Base-by-base conservation (phyloP, 495 filamentous ascomycete species). In the Pyrenula massariospora region DNA sequence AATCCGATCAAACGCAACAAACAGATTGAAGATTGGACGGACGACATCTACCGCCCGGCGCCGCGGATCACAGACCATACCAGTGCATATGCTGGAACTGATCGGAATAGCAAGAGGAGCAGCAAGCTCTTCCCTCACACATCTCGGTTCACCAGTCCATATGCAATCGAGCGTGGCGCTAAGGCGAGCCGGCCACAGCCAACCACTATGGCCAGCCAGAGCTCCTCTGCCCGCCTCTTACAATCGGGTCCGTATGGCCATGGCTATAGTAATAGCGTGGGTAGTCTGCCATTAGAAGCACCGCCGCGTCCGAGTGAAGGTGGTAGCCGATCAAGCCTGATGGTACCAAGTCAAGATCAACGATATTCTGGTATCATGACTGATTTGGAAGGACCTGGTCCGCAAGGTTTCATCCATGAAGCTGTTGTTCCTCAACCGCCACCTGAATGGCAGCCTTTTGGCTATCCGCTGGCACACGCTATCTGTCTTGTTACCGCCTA, bases 11-110 rank as follows among this genome's bases (percentile, higher is more conserved):
- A 87, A 66, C 82, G 94, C 50, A 85, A 92, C 56, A 85, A 89
- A 58, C 89, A 97, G 66, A 99, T 99, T 56, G 94, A 99, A 69
- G 92, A 96, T 60, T 99, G 94, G 94, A 86, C 84, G 12, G 91
- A 99, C 58, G 94, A 99, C 61, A 97, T 97, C 63, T 96, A 97
- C 63, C 84, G 89, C 24, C 86, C 91, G 11, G 88, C 89, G 1
- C 88, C 88, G 56, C 84, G 89, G 52, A 73, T 96, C 59, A 73
- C 79, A 0, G 91, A 96, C 58, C 71, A 82, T 53, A 76, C 75
- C 3, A 80, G 76, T 65, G 77, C 80, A 60, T 70, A 78, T 56
- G 73, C 69, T 42, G 73, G 76, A 10, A 79, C 80, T 10, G 89
- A 93, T 59, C 78, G 86, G 36, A 70, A 72, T 48, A 89, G 79